Base-by-base conservation (phyloP, 345 rosid genomes). In the Brassica cretica region DNA sequence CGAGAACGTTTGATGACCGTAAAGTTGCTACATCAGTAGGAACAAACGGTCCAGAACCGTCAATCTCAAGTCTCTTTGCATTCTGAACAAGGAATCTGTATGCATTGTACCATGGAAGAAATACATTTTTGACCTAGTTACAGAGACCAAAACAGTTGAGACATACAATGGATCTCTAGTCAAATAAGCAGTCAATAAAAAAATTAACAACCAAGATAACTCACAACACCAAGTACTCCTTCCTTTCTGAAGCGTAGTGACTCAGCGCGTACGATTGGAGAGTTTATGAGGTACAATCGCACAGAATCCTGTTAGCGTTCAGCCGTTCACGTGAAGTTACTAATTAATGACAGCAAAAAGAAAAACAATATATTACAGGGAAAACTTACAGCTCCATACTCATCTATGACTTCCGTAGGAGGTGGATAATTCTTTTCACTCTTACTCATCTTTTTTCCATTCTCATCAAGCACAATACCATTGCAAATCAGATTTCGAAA, bases 61-160 rank as follows among this genome's bases (percentile, higher is more conserved):
- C 98, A 83, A 87, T 75, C 87, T 95, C 97, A 58, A 96, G 92
- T 84, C 99, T 89, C 85, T 90, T 93, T 21, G 97, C 93, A 82
- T 96, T 96, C 86, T 96, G 99, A 71, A 96, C 97, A 70, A 96
- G 91, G 78, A 96, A 96, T 81, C 99, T 86, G 82, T 90, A 91
- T 8, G 99, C 99, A 87, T 96, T 96, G 84, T 96, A 96, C 99
- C 97, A 96, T 29, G 99, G 99, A 81, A 95, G 99, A 84, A 95
- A 93, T 59, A 95, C 98, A 84, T 93, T 97, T 85, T 91, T 95
- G 76, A 95, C 99, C 98, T 95, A 84, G 80, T 29, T 73, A 25
- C 53, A 61, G 12, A 46, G 32, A 35, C 61, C 60, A 72, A 58
- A 71, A 62, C 51, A 19, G 35, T 44, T 81, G 63, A 77, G 73